These are phyloP conservation scores for Chrysoporthe austroafricana DNA, from an alignment of 2,329 filamentous ascomycete species.

Conservation along the genomic window DNA sequence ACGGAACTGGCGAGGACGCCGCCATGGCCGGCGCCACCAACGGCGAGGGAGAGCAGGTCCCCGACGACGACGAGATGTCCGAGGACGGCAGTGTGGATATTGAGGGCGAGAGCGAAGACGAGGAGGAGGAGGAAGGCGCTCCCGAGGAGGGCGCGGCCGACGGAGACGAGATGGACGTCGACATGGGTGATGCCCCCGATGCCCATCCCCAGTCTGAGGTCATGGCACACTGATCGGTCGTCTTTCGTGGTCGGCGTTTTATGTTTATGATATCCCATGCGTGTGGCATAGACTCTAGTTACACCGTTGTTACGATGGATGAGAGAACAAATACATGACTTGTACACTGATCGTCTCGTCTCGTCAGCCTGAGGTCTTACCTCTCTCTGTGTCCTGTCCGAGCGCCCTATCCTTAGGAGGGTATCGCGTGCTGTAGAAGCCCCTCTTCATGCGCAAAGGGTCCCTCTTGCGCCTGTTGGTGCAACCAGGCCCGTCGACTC, in stretches of 20 bases:
- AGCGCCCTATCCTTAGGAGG: not conserved
- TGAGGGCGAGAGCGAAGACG: slow-evolving; percentile 45
- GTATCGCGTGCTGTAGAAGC: not conserved
- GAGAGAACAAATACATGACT: not conserved
- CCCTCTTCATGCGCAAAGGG: not conserved
- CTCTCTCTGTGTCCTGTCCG: not conserved
- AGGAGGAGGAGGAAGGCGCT: slow-evolving; percentile 41
- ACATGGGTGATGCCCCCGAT: slow-evolving; percentile 33
- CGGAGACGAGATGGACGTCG: slow-evolving; percentile 43
- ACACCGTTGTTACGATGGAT: slow-evolving; percentile 19
- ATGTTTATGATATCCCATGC: slow-evolving; percentile 30
- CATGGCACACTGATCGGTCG: slow-evolving; percentile 27
- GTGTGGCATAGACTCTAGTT: slow-evolving; percentile 24
- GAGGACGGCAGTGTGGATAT: slow-evolving; percentile 46
- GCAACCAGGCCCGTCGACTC: not conserved
- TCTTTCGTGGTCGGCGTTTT: slow-evolving; percentile 27
- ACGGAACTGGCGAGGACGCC: slow-evolving; percentile 34
- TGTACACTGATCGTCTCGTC: not conserved
- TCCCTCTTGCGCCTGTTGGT: no score
- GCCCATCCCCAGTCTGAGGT: slow-evolving; percentile 25
- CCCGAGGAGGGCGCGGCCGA: slow-evolving; percentile 36
- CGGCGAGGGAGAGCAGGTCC: slow-evolving; percentile 35
- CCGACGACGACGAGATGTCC: slow-evolving; percentile 42
- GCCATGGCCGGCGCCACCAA: slow-evolving; percentile 38
- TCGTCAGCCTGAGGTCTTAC: not conserved